A percentile compares a stretch with the other conserved stretches of the same genome.
Evolutionary conservation across 2,329 filamentous ascomycete genomes (phyloP).

Genomic region (Emericellopsis atlantica): DNA sequence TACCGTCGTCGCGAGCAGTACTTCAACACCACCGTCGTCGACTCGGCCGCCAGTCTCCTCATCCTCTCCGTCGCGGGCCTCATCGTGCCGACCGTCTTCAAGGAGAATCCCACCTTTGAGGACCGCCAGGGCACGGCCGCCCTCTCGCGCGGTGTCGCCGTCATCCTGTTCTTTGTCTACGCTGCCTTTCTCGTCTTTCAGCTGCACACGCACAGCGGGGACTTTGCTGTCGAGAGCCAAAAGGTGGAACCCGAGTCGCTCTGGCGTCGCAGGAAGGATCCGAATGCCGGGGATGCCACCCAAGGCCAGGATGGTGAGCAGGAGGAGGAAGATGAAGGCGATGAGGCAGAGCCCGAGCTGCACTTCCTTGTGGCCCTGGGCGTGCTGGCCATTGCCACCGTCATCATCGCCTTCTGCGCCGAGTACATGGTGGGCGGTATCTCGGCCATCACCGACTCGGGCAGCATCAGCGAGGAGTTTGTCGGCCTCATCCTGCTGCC

Average conservation of each 20-base stretch:
- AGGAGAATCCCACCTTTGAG: conserved; percentile 25
- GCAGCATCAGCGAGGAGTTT: conserved; percentile 56
- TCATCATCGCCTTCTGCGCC: conserved; percentile 68
- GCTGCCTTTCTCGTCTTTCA: conserved; percentile 80
- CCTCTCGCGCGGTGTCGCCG: conserved; percentile 58
- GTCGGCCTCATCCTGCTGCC: conserved; percentile 69
- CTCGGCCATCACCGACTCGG: conserved; percentile 48
- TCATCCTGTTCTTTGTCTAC: conserved; percentile 80
- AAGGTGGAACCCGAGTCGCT: conserved; percentile 54
- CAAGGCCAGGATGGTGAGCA: conserved; percentile 9
- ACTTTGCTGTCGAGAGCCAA: conserved; percentile 70
- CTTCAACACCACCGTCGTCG: conserved; percentile 87
- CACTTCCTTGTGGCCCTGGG: conserved; percentile 58
- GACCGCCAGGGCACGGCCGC: conserved; percentile 30
- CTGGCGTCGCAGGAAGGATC: conserved; percentile 18
- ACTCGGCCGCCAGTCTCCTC: conserved; percentile 73
- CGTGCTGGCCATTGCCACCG: conserved; percentile 61
- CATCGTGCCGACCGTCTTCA: conserved; percentile 83
- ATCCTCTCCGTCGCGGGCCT: conserved; percentile 68
- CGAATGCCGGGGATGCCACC: conserved; percentile 13
- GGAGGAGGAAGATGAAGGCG: conserved; percentile 48
- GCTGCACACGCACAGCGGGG: conserved; percentile 66
- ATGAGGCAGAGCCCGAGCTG: conserved; percentile 63
- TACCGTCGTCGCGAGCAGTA: conserved; percentile 67
- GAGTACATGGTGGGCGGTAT: conserved; percentile 70